Evolutionary conservation across 192 early-diverging fungal genomes (phyloP), one percentile per base, ranked within the genome.

Genomic region (Kappamyces sp.): DNA sequence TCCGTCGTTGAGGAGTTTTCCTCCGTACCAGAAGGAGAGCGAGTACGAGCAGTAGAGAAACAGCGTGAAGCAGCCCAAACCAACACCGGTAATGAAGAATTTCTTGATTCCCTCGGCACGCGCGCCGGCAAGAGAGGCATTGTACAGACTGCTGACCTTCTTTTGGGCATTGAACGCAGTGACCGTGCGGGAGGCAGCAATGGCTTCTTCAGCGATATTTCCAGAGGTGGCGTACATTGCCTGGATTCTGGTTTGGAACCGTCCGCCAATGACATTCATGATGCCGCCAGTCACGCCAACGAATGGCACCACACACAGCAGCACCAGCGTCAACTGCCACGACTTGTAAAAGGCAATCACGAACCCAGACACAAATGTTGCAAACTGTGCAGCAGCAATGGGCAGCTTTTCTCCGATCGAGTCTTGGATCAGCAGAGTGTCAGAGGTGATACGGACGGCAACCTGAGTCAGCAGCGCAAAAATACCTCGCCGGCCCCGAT

Each of bases 371-470:
- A 90, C 58, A 52, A 93, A 95, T 3, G 79, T 82, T 13, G 82
- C 70, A 13, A 79, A 46, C 39, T 75, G 75, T 63, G 81, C 74
- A 37, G 92, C 53, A 37, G 87, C 72, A 41, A 88, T 69, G 61
- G 87, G 85, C 42, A 91, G 76, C 64, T 94, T 97, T 49, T 92
- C 91, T 31, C 81, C 78, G 13, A 91, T 86, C 43, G 90, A 92
- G 59, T 94, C 94, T 70, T 95, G 90, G 41, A 92, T 79, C 53
- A 92, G 49, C 42, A 86, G 84, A 23, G 87, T 91, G 47, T 97
- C 92, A 42, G 83, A 79, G 40, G 91, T 86, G 38, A 97, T 82
- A 34, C 91, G 86, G 33, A 91, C 90, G 3, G 90, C 88, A 42
- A 97, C 78, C 23, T 23, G 23, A 23, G 23, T 23, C 23, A 23